A percentile compares a stretch with the other conserved stretches of the same genome.
phyloP scores from a whole-genome alignment of 352 stramenopile species.

The Phytophthora foliorum region DNA sequence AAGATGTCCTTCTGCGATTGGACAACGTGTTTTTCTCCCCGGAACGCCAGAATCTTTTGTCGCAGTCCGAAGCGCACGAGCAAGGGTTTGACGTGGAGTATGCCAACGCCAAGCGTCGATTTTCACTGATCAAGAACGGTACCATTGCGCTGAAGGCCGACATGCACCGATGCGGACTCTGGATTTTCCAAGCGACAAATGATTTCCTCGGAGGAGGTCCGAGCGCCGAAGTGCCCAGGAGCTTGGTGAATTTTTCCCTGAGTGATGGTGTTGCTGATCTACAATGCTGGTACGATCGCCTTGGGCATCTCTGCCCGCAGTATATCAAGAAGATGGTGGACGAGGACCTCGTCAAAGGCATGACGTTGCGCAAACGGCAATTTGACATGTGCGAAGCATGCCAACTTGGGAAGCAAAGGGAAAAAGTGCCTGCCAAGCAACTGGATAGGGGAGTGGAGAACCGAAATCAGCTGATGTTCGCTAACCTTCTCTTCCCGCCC shows the following conservation, averaged over 20 bases:
- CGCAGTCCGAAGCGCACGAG: too few relatives aligned
- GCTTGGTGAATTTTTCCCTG: neutral
- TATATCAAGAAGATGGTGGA: constrained; percentile 1
- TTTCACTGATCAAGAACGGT: too few relatives aligned
- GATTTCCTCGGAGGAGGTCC: neutral
- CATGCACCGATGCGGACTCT: neutral
- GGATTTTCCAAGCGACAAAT: neutral
- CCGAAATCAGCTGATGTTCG: constrained; percentile 2
- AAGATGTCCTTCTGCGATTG: neutral
- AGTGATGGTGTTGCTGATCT: constrained; percentile 3
- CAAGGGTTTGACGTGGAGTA: too few relatives aligned
- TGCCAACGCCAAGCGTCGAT: too few relatives aligned
- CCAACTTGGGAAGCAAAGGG: constrained; percentile 13
- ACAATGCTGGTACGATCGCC: constrained; percentile 10
- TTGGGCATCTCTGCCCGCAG: constrained; percentile 4
- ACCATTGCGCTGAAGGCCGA: neutral
- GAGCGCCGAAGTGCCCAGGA: neutral
- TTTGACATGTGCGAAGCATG: constrained; percentile 15
- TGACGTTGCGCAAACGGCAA: neutral
- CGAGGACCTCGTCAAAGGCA: neutral
- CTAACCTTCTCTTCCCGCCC: neutral
- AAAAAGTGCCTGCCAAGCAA: neutral
- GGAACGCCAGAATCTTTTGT: too few relatives aligned
- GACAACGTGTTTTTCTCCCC: neutral
- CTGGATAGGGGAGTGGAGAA: neutral